Evolutionary conservation across 352 stramenopile genomes (phyloP).

Genomic region (Globisporangium nodosum): DNA sequence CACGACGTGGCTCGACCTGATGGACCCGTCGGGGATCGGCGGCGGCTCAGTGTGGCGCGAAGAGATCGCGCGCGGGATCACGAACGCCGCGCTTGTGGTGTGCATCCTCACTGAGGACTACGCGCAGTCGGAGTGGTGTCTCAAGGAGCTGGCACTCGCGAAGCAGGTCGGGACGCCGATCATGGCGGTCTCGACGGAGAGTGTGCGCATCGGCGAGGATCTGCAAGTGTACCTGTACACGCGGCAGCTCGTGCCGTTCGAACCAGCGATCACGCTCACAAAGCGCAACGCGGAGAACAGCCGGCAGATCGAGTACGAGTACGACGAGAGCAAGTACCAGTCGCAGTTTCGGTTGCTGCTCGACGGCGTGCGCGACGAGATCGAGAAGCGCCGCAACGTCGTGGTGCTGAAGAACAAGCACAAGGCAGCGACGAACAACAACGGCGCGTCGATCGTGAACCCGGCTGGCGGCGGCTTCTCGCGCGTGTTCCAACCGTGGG

Average conservation of each 20-base stretch:
- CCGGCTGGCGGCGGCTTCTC: constrained; percentile 34
- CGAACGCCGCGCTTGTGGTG: constrained; percentile 64
- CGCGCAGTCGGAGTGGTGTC: constrained; percentile 70
- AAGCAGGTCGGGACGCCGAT: constrained; percentile 80
- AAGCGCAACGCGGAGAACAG: constrained; percentile 47
- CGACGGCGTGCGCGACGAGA: constrained; percentile 78
- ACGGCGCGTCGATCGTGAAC: constrained; percentile 23
- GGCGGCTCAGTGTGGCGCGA: constrained; percentile 78
- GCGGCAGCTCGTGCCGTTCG: constrained; percentile 75
- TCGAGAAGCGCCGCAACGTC: constrained; percentile 64
- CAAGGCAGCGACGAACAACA: constrained; percentile 14
- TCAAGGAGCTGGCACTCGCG: constrained; percentile 78
- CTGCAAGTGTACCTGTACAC: constrained; percentile 84
- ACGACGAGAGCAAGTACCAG: constrained; percentile 64
- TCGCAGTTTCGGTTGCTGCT: constrained; percentile 71
- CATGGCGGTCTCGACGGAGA: constrained; percentile 65
- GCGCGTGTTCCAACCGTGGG: constrained; percentile 55
- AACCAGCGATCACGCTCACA: constrained; percentile 51
- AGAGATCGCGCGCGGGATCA: constrained; percentile 76
- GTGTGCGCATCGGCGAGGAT: constrained; percentile 59
- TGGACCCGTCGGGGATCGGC: constrained; percentile 81
- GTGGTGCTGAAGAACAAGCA: constrained; percentile 37
- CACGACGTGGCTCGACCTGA: constrained; percentile 83
- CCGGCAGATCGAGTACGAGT: constrained; percentile 76
- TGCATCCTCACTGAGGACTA: constrained; percentile 82